These are phyloP conservation scores for Aspergillus sp. DNA, from an alignment of 2,329 filamentous ascomycete genomes.

Conservation along the genomic window DNA sequence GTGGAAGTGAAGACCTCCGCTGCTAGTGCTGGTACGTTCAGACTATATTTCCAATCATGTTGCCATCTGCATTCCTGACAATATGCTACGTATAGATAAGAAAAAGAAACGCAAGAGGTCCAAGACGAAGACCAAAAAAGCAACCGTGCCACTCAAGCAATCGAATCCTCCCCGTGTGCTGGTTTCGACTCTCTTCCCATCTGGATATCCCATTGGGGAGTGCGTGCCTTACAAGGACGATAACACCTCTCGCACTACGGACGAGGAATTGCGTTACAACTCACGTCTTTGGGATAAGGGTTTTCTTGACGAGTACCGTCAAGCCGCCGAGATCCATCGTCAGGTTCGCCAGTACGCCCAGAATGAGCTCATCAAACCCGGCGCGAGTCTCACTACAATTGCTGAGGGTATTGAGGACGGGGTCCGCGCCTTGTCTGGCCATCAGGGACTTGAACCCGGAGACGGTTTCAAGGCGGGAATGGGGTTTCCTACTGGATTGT, in stretches of 20 bases:
- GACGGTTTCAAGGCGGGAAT: slow-evolving; percentile 54
- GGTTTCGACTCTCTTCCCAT: slow-evolving; percentile 49
- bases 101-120: slow-evolving; percentile 33
- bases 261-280: slow-evolving; percentile 50
- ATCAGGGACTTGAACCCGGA: slow-evolving; percentile 55
- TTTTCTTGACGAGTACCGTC: slow-evolving; percentile 57
- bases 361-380: slow-evolving; percentile 50
- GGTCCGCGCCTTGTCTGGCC: slow-evolving; percentile 52
- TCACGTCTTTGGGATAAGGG: slow-evolving; percentile 46
- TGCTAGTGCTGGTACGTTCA: background rate
- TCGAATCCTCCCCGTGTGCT: slow-evolving; percentile 51
- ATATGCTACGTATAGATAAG: background rate
- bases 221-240: slow-evolving; percentile 35
- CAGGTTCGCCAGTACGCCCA: slow-evolving; percentile 57
- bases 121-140: slow-evolving; percentile 36
- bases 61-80: background rate
- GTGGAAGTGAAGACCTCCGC: background rate
- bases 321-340: slow-evolving; percentile 59
- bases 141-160: slow-evolving; percentile 34
- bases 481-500: slow-evolving; percentile 59
- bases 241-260: slow-evolving; percentile 49
- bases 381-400: slow-evolving; percentile 51
- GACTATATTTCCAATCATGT: background rate
- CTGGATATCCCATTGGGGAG: slow-evolving; percentile 51
- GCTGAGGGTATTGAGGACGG: slow-evolving; percentile 58